Conservation (phyloP, 2,329 filamentous ascomycete species). For the Colletotrichum sp. region DNA sequence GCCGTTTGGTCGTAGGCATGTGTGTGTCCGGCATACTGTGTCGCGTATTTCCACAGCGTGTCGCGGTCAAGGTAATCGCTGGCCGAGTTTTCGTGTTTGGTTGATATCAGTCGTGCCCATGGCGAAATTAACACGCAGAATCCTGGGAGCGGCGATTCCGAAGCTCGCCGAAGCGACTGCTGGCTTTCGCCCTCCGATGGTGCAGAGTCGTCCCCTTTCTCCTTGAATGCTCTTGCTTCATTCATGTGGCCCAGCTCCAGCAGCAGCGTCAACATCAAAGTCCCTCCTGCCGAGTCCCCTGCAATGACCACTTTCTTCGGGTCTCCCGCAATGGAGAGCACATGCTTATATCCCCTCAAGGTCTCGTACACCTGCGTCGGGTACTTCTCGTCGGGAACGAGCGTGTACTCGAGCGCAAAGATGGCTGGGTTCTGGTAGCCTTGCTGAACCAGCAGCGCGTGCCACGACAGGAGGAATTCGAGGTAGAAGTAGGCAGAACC, state of each 20-base stretch:
- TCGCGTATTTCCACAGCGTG: constrained; percentile 72
- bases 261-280: constrained; percentile 74
- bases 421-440: constrained; percentile 79
- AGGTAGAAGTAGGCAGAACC: constrained; percentile 84
- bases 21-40: constrained; percentile 66
- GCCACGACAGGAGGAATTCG: constrained; percentile 79
- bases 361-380: constrained; percentile 77
- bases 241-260: constrained; percentile 64
- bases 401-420: constrained; percentile 80
- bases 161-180: constrained; percentile 3
- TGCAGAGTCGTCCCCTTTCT: constrained; percentile 1
- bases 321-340: constrained; percentile 62
- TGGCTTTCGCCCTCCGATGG: constrained; percentile 13
- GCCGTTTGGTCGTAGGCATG: constrained; percentile 36
- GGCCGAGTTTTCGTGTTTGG: constrained; percentile 68
- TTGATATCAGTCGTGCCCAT: constrained; percentile 77
- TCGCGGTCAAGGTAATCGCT: constrained; percentile 77
- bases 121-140: constrained; percentile 79
- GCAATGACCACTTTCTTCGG: constrained; percentile 70
- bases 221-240: constrained; percentile 22
- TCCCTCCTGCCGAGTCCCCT: constrained; percentile 82
- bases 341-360: constrained; percentile 72
- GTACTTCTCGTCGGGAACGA: constrained; percentile 76
- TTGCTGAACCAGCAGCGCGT: constrained; percentile 64
- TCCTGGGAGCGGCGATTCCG: constrained; percentile 34